A percentile compares a stretch with the other conserved stretches of the same genome.
phyloP scores from a whole-genome alignment of 2,329 filamentous ascomycete species.

The Aurifilum marmelostoma region DNA sequence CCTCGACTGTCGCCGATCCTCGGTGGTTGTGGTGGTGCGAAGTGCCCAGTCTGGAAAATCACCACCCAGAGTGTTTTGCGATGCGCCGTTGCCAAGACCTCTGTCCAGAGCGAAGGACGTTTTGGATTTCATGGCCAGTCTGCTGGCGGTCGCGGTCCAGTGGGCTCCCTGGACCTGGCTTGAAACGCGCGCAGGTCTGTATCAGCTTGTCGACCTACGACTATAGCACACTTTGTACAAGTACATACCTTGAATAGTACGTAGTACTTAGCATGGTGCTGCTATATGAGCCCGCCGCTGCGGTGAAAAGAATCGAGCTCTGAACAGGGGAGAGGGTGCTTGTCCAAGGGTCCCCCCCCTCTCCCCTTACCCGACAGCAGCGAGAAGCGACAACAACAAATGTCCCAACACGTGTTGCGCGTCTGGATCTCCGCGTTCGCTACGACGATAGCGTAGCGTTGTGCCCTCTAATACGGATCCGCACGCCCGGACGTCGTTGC shows the following conservation, averaged over 20 bases:
- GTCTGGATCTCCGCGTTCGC: constrained; percentile 17
- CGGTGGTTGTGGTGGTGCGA: too few relatives aligned
- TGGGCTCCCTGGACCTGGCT: not conserved
- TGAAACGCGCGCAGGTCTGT: constrained; percentile 19
- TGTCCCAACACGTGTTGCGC: constrained; percentile 21
- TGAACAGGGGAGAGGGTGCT: not conserved
- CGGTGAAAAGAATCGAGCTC: not conserved
- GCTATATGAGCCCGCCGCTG: not conserved
- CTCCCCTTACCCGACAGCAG: not conserved
- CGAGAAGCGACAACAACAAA: constrained; percentile 21
- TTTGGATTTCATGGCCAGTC: not conserved
- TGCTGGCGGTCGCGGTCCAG: not conserved
- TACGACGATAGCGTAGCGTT: constrained; percentile 9
- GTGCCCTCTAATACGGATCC: not conserved
- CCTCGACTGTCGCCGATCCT: constrained; percentile 11
- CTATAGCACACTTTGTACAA: not conserved
- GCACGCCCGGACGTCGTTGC: constrained; percentile 6
- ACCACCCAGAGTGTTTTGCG: not conserved
- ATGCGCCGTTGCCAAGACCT: not conserved
- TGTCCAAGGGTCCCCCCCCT: not conserved
- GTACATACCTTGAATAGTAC: not conserved
- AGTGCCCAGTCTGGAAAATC: not conserved
- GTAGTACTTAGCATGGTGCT: too few relatives aligned
- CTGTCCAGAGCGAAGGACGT: not conserved
- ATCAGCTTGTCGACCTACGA: not conserved